phyloP scores from a whole-genome alignment of 106 monocot species.

The Dendrobium chrysotoxum region DNA sequence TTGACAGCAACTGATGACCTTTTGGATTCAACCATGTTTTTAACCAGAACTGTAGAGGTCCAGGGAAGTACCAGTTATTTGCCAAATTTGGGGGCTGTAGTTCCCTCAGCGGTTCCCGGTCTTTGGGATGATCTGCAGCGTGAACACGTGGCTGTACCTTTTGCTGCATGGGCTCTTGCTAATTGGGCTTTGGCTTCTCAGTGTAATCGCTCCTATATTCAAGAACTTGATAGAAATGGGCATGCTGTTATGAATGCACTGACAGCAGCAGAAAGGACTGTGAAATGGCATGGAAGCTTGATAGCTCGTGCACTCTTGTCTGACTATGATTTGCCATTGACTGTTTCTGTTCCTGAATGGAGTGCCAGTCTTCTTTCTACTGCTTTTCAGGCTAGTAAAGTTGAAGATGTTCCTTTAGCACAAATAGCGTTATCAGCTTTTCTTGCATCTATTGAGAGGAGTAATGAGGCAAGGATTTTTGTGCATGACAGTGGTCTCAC shows the following conservation, averaged over 20 bases:
- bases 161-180: constrained; percentile 99
- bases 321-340: constrained; percentile 66
- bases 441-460: constrained; percentile 68
- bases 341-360: constrained; percentile 81
- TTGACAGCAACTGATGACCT: constrained; percentile 17
- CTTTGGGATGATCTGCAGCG: constrained; percentile 98
- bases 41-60: constrained; percentile 3
- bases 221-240: constrained; percentile 92
- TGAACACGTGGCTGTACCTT: constrained; percentile 95
- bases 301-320: constrained; percentile 79
- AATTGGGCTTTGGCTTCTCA: constrained; percentile 95
- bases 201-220: constrained; percentile 66
- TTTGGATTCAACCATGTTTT: constrained; percentile 9
- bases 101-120: constrained; percentile 56
- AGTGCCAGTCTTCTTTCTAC: constrained; percentile 79
- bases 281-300: constrained; percentile 96
- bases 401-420: constrained; percentile 58
- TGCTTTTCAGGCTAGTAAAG: constrained; percentile 62
- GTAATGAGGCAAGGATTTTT: constrained; percentile 48
- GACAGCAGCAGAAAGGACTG: constrained; percentile 82
- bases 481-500: constrained; percentile 70
- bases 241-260: constrained; percentile 71
- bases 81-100: constrained; percentile 16
- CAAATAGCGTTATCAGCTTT: constrained; percentile 77
- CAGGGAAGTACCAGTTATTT: constrained; percentile 22